Base-by-base conservation (phyloP, 2,329 filamentous ascomycete species). In the Diplocarpon mali region DNA sequence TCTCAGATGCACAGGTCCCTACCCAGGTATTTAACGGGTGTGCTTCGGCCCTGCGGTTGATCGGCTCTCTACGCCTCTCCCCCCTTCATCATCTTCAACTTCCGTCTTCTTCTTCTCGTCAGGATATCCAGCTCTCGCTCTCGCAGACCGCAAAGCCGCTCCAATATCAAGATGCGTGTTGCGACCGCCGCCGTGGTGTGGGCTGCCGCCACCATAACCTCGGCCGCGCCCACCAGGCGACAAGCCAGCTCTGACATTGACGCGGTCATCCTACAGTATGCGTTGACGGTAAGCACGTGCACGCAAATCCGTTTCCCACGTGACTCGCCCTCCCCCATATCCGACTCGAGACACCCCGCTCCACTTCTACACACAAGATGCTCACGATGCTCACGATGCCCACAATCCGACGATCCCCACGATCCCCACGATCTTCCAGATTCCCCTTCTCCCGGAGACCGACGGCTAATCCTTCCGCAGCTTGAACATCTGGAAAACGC, bases 401-500 rank as follows among this genome's bases (percentile, higher is more conserved):
- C n/a, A n/a, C n/a, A n/a, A n/a, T n/a, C n/a, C n/a, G n/a, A n/a
- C n/a, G n/a, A n/a, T n/a, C n/a, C n/a, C n/a, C n/a, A n/a, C n/a
- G n/a, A n/a, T n/a, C n/a, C n/a, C n/a, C n/a, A n/a, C n/a, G n/a
- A n/a, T n/a, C n/a, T n/a, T n/a, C n/a, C n/a, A n/a, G n/a, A n/a
- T n/a, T n/a, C n/a, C n/a, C n/a, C n/a, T n/a, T n/a, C n/a, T n/a
- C n/a, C n/a, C n/a, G n/a, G n/a, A n/a, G n/a, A n/a, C n/a, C n/a
- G n/a, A n/a, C n/a, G n/a, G n/a, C n/a, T n/a, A n/a, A 14, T 32
- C 30, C 38, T 11, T 15, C 17, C 12, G 34, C 36, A 57, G 47
- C 68, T 76, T 10, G 75, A 78, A 61, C 69, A 75, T 48, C 69
- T 77, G 31, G 80, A 84, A 63, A 67, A 77, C 50, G 68, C 67